Base-by-base conservation (phyloP, 257 asterid species). In the Solanum rostratum region DNA sequence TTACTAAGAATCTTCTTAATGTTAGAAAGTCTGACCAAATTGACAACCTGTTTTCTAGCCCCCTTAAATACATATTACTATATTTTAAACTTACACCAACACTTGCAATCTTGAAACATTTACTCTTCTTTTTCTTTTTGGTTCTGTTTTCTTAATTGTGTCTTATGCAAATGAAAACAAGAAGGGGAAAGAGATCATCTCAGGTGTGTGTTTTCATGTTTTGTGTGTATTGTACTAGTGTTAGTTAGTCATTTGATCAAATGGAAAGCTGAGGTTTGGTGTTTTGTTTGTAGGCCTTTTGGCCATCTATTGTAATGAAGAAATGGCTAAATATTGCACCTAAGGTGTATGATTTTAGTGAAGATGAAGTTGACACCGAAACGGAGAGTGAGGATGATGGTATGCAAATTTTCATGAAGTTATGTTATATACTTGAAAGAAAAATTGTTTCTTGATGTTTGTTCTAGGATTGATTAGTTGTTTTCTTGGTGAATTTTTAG, bases 231-330 rank as follows among this genome's bases (percentile, higher is more conserved):
- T 24, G 43, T 74, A 43, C 13, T 33, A n/a, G 24, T 30, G 18
- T 16, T 33, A 66, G 9, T 16, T 16, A 2, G 12, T 29, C 7
- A 14, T 65, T 27, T 65, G 19, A 22, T 62, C 54, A 65, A 59
- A 37, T 60, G 7, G 30, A 13, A 57, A 10, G 6, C 66, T 76
- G 6, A 55, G 73, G 63, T 15, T 43, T 43, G 49, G 54, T n/a
- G 84, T 87, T 59, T 83, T 41, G 30, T 10, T 79, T 53, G 43
- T 90, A 94, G 99, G 43, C 97, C 33, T 96, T 94, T 84, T 94
- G 98, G 99, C 98, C 99, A 1, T 90, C 97, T 73, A 88, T 93
- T 86, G 97, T 96, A 92, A 92, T 96, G 97, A 94, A 96, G 87
- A 96, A 96, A 87, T 96, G 99, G 99, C 91, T 96, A 55, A 96